Evolutionary conservation across 1,284 basidiomycete species (phyloP).

Genomic region (Phellopilus nigrolimitatus): DNA sequence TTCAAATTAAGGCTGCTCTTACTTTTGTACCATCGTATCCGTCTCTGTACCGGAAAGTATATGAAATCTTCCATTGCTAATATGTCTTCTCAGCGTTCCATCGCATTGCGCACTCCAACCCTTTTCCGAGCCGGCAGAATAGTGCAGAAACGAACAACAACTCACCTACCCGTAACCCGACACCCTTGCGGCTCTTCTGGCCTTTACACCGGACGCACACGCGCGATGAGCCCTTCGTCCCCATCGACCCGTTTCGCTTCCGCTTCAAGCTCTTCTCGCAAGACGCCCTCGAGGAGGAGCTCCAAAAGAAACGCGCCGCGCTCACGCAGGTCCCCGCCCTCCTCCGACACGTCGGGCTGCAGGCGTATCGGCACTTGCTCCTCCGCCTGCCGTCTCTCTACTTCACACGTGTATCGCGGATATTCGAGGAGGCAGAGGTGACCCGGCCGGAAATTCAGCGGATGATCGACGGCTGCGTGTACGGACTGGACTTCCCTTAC

Average conservation of each 20-base stretch:
- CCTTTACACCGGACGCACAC: slow-evolving; percentile 36
- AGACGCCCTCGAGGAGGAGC: slow-evolving; percentile 21
- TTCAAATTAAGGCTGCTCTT: background rate
- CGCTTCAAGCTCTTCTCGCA: slow-evolving; percentile 27
- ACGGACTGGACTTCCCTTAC: slow-evolving; percentile 7
- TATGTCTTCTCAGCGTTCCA: background rate
- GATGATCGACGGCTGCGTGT: slow-evolving; percentile 41
- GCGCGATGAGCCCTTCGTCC: slow-evolving; percentile 46
- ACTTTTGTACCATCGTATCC: background rate
- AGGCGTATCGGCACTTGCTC: slow-evolving; percentile 58
- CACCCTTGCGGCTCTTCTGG: slow-evolving; percentile 37
- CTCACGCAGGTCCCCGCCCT: slow-evolving; percentile 31
- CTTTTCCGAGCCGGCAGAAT: slow-evolving; percentile 4
- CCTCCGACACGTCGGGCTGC: slow-evolving; percentile 49
- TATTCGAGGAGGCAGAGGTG: slow-evolving; percentile 71
- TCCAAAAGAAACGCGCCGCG: slow-evolving; percentile 5
- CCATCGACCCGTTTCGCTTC: slow-evolving; percentile 42
- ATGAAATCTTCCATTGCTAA: background rate
- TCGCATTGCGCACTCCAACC: background rate
- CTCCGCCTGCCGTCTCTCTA: slow-evolving; percentile 70
- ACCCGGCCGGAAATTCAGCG: slow-evolving; percentile 66
- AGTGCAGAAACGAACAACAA: slow-evolving; percentile 26
- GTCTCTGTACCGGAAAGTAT: no score
- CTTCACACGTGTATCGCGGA: slow-evolving; percentile 64
- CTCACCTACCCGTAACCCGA: slow-evolving; percentile 39